These are phyloP conservation scores for Ophiostoma quercus DNA, from an alignment of 2,329 filamentous ascomycete species.

Conservation along the genomic window DNA sequence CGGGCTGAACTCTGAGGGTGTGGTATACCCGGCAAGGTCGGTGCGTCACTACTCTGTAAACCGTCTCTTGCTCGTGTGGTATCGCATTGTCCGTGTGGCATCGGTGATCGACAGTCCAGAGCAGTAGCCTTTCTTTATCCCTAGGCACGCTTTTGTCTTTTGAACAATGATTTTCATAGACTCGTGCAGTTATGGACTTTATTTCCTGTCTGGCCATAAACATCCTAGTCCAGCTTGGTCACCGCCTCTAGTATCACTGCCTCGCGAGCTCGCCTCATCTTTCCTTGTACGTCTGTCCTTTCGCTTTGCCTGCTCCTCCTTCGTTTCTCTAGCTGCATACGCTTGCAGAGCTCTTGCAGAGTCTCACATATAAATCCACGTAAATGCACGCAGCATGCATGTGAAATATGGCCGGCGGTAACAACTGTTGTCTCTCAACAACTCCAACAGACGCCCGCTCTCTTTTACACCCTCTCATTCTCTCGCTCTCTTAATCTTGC, in stretches of 20 bases:
- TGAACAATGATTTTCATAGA: not conserved
- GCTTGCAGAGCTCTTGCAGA: not conserved
- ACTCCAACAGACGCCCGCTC: no score
- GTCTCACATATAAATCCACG: not conserved
- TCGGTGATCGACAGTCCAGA: not conserved
- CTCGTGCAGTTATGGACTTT: not conserved
- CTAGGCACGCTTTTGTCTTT: not conserved
- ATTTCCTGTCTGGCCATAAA: not conserved
- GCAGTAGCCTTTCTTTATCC: not conserved
- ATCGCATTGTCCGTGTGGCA: not conserved
- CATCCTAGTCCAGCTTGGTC: not conserved
- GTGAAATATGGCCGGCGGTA: constrained; percentile 4
- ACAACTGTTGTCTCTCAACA: not conserved
- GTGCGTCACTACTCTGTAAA: not conserved
- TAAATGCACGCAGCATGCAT: constrained; percentile 2
- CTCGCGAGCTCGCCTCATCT: not conserved
- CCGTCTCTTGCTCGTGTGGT: not conserved
- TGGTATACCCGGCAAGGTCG: not conserved
- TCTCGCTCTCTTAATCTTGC: not conserved
- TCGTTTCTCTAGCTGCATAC: constrained; percentile 1
- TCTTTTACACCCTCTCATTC: not conserved
- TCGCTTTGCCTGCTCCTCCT: not conserved
- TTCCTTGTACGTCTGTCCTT: not conserved
- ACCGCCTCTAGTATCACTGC: not conserved
- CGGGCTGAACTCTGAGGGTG: not conserved